These are phyloP conservation scores for Actinidia arguta DNA, from an alignment of 179 eudicot species.

Conservation along the genomic window DNA sequence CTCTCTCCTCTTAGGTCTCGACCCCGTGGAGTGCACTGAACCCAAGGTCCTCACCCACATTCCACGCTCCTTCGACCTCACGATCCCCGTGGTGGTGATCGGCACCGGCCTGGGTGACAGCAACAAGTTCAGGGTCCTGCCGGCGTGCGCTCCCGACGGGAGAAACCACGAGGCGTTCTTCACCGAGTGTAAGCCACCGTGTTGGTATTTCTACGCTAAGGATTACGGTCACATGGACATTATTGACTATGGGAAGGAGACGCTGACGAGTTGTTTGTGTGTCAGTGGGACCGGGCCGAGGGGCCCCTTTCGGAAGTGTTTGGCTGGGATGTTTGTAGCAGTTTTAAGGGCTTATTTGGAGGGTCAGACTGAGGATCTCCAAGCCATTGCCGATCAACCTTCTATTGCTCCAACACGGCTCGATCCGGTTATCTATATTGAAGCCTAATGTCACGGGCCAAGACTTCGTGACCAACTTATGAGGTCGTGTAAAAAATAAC, in stretches of 20 bases:
- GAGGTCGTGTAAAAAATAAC: too few species aligned
- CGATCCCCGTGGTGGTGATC: conserved; percentile 35
- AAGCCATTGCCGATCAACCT: conserved; percentile 27
- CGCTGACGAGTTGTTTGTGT: background rate
- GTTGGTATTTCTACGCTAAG: conserved; percentile 32
- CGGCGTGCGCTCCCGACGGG: conserved; percentile 38
- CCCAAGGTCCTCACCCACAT: conserved; percentile 36
- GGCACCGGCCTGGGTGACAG: conserved; percentile 40
- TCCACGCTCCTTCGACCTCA: conserved; percentile 32
- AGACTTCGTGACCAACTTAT: too few species aligned
- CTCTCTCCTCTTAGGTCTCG: conserved; percentile 35
- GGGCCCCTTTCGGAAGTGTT: conserved; percentile 30
- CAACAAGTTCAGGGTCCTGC: background rate
- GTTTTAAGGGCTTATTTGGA: conserved; percentile 34
- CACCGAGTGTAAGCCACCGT: conserved; percentile 42
- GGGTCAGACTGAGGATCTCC: conserved; percentile 22
- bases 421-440: conserved; percentile 27
- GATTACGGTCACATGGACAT: conserved; percentile 49
- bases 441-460: too few species aligned
- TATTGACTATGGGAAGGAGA: conserved; percentile 24
- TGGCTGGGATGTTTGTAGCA: conserved; percentile 47
- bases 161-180: conserved; percentile 38
- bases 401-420: background rate
- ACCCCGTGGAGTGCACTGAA: conserved; percentile 35
- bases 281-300: background rate